phyloP scores from a whole-genome alignment of 225 moss, liverwort and hornwort species.

The Thuidium tamariscinum region DNA sequence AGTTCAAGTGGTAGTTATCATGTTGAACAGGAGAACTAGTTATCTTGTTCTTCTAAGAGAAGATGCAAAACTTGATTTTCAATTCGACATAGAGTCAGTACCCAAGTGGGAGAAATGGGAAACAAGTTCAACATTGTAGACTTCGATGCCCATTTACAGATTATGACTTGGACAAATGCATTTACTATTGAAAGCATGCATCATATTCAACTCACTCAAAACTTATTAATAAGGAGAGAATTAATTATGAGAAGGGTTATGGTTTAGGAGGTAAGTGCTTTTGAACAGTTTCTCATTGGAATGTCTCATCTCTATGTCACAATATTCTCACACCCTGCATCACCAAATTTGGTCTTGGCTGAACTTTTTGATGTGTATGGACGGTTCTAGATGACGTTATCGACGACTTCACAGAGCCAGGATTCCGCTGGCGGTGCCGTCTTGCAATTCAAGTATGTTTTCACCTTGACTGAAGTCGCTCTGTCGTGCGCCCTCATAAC shows the following conservation, averaged over 20 bases:
- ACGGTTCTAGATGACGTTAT: slow-evolving; percentile 32
- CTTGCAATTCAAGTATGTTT: slow-evolving; percentile 54
- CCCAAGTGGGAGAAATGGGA: not conserved
- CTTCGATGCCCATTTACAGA: accelerated
- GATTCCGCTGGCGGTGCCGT: not conserved
- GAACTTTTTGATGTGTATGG: not conserved
- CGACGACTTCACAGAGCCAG: not conserved
- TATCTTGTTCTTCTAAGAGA: not conserved
- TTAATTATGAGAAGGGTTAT: not conserved
- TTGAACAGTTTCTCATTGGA: no score
- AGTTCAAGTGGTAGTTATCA: not conserved
- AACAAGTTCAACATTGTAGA: not conserved
- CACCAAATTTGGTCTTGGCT: not conserved
- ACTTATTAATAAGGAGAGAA: not conserved
- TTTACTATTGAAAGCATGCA: not conserved
- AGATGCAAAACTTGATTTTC: not conserved
- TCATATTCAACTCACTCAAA: not conserved
- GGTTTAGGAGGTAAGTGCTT: not conserved
- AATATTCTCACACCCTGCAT: not conserved
- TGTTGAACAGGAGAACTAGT: not conserved
- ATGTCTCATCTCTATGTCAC: not conserved
- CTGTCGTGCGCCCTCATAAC: slow-evolving; percentile 57
- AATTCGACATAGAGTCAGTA: not conserved
- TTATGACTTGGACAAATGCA: not conserved
- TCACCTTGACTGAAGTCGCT: slow-evolving; percentile 44